These are phyloP conservation scores for Domatiomyces catenatus DNA, from an alignment of 2,329 filamentous ascomycete species.

Conservation along the genomic window DNA sequence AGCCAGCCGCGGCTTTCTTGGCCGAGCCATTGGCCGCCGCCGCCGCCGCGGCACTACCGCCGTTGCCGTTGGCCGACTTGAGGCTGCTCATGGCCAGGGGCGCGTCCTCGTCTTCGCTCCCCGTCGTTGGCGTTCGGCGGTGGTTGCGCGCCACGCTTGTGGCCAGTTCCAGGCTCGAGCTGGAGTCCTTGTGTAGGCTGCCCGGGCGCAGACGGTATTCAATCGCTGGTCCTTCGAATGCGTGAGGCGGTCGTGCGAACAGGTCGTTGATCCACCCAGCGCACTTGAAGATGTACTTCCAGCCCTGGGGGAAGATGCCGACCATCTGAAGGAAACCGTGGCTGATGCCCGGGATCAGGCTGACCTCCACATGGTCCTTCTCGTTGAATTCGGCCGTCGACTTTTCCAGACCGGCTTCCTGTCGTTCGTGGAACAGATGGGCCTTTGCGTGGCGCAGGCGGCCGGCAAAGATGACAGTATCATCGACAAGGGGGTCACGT, in stretches of 20 bases:
- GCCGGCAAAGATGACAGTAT: slow-evolving; percentile 91
- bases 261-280: slow-evolving; percentile 69
- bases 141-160: slow-evolving; percentile 4
- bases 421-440: slow-evolving; percentile 38
- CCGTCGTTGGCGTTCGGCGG: slow-evolving; percentile 27
- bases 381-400: slow-evolving; percentile 48
- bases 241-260: slow-evolving; percentile 40
- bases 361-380: slow-evolving; percentile 63
- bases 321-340: slow-evolving; percentile 94
- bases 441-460: slow-evolving; percentile 65
- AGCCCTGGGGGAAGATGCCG: slow-evolving; percentile 71
- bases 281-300: slow-evolving; percentile 69
- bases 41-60: too few species aligned
- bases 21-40: slow-evolving; percentile 1
- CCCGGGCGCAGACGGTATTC: slow-evolving; percentile 17
- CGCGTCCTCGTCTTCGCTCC: slow-evolving; percentile 36
- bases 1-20: slow-evolving; percentile 1
- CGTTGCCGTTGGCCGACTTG: slow-evolving; percentile 2
- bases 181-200: slow-evolving; percentile 2
- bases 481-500: slow-evolving; percentile 85
- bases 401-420: slow-evolving; percentile 41
- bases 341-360: slow-evolving; percentile 71
- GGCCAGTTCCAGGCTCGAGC: neutral
- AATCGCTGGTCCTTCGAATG: slow-evolving; percentile 26
- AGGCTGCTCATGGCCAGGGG: slow-evolving; percentile 17